A percentile compares a stretch with the other conserved stretches of the same genome.
phyloP scores from a whole-genome alignment of 306 rosid species.

The Morella rubra region DNA sequence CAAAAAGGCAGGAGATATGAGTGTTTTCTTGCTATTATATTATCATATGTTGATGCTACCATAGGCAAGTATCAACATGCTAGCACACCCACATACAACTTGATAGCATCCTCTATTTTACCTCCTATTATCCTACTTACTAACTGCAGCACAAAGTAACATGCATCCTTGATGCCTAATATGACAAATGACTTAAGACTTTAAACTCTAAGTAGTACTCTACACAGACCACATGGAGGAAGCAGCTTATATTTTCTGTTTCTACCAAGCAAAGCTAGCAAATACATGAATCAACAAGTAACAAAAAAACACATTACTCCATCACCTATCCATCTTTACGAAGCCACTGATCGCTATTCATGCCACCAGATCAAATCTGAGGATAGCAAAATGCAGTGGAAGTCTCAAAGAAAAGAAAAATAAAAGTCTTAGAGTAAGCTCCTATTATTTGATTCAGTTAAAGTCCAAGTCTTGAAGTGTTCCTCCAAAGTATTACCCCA shows the following conservation, averaged over 20 bases:
- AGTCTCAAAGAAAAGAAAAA: too few species aligned
- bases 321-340: background rate
- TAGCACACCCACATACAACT: background rate
- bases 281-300: background rate
- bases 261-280: background rate
- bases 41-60: background rate
- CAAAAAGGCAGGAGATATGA: background rate
- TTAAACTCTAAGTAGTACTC: background rate
- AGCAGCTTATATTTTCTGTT: constrained; percentile 9
- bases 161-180: background rate
- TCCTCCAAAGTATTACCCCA: constrained; percentile 13
- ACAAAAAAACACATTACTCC: constrained; percentile 2
- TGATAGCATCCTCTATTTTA: background rate
- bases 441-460: constrained; percentile 14
- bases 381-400: constrained; percentile 13
- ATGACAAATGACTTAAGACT: background rate
- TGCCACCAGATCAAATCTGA: constrained; percentile 15
- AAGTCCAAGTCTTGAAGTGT: background rate
- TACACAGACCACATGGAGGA: background rate
- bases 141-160: background rate
- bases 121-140: background rate
- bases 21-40: background rate
- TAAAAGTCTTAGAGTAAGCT: constrained; percentile 9
- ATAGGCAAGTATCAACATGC: background rate
- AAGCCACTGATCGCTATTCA: constrained; percentile 16